These are phyloP conservation scores for Aspergillus carlsbadensis DNA, from an alignment of 495 filamentous ascomycete species.

Conservation along the genomic window DNA sequence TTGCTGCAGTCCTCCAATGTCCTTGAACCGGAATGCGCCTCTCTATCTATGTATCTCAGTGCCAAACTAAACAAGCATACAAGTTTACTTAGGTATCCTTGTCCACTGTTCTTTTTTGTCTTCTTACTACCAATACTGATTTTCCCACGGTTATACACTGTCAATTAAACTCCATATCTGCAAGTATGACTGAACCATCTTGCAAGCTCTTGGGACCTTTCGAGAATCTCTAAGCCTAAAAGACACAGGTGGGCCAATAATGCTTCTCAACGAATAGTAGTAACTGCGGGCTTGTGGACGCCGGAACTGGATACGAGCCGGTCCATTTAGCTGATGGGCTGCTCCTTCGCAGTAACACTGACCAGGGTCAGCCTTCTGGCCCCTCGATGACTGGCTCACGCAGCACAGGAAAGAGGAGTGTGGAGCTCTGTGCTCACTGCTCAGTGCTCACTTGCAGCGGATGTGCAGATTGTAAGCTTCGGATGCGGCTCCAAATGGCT, in stretches of 20 bases:
- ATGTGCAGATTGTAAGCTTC: constrained; percentile 8
- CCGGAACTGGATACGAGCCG: too few relatives aligned
- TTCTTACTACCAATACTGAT: too few relatives aligned
- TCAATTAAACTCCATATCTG: background rate
- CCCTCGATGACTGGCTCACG: background rate
- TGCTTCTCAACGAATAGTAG: too few relatives aligned
- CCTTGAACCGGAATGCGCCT: constrained; percentile 8
- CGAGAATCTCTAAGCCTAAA: too few relatives aligned
- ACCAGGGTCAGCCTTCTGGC: background rate
- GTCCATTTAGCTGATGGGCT: too few relatives aligned
- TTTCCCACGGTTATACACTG: background rate
- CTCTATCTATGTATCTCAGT: constrained; percentile 1
- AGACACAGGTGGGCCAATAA: too few relatives aligned
- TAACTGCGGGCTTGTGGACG: too few relatives aligned
- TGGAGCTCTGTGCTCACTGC: constrained; percentile 6
- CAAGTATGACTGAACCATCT: too few relatives aligned
- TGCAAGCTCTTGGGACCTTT: too few relatives aligned
- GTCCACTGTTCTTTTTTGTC: constrained; percentile 1
- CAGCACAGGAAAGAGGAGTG: background rate
- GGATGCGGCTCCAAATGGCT: constrained; percentile 15
- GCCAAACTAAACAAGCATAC: constrained; percentile 6
- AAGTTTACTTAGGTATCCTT: constrained; percentile 1
- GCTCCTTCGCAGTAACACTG: background rate
- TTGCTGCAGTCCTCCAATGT: constrained; percentile 4
- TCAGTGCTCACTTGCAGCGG: constrained; percentile 10